phyloP scores from a whole-genome alignment of 1,284 basidiomycete species.

The Neonothopanus nambi region DNA sequence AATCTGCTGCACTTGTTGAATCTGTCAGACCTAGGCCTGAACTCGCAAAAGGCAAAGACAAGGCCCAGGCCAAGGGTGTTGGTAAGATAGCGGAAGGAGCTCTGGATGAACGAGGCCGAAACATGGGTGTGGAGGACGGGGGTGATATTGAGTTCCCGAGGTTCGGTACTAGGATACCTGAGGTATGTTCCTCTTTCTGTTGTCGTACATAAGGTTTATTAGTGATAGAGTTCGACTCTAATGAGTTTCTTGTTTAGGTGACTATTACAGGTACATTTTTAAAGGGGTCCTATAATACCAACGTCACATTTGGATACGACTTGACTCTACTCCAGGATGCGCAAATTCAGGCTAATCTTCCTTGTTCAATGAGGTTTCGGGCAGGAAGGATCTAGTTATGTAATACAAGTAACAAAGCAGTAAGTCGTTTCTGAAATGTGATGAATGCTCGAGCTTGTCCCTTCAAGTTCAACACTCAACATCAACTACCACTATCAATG shows the following conservation, averaged over 20 bases:
- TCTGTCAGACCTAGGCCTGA: no score
- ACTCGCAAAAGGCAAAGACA: no score
- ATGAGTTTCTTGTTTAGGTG: conserved; percentile 35
- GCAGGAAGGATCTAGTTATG: conserved; percentile 54
- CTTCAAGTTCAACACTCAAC: not conserved
- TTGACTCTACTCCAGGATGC: conserved; percentile 36
- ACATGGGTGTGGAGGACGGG: no score
- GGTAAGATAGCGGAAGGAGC: no score
- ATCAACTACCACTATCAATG: no score
- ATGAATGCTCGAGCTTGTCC: no score
- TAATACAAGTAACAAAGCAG: conserved; percentile 69
- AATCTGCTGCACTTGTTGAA: no score
- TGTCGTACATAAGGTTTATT: no score
- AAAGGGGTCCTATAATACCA: not conserved
- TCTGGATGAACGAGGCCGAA: no score
- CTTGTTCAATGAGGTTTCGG: conserved; percentile 66
- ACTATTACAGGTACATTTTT: conserved; percentile 53
- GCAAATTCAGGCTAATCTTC: conserved; percentile 77
- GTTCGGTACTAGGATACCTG: conserved; percentile 49
- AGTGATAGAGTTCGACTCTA: no score
- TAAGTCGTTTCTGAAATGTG: conserved; percentile 37
- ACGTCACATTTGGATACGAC: not conserved
- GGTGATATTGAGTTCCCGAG: conserved; percentile 38
- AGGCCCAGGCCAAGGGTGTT: no score
- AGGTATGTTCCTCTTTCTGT: conserved; percentile 26